Evolutionary conservation across 2,329 filamentous ascomycete species (phyloP).

Genomic region (Trichoderma sp.): DNA sequence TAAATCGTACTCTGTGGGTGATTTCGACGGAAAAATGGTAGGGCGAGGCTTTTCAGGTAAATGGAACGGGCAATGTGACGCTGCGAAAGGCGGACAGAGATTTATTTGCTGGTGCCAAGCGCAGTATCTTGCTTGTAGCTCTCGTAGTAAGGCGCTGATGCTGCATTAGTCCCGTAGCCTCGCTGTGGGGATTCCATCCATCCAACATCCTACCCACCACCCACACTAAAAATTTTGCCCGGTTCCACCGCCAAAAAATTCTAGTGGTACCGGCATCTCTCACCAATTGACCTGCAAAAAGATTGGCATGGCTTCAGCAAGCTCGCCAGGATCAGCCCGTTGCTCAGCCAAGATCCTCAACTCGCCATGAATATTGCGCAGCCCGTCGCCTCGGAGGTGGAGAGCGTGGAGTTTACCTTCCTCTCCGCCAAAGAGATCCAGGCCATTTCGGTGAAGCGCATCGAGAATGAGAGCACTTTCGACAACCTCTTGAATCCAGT

Average conservation of each 20-base stretch:
- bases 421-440: slow-evolving; percentile 81
- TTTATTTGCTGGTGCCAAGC: background rate
- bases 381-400: slow-evolving; percentile 79
- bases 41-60: background rate
- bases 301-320: slow-evolving; percentile 23
- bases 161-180: slow-evolving; percentile 6
- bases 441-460: slow-evolving; percentile 87
- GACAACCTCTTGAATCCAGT: slow-evolving; percentile 88
- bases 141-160: background rate
- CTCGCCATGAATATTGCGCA: slow-evolving; percentile 70
- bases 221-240: slow-evolving; percentile 44
- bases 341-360: slow-evolving; percentile 14
- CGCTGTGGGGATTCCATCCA: slow-evolving; percentile 2
- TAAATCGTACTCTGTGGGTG: background rate
- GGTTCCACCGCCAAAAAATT: slow-evolving; percentile 48
- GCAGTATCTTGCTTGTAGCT: background rate
- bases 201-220: slow-evolving; percentile 3
- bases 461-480: slow-evolving; percentile 92
- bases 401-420: slow-evolving; percentile 86
- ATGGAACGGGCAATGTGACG: background rate
- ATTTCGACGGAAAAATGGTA: background rate
- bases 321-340: slow-evolving; percentile 16
- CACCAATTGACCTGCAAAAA: slow-evolving; percentile 16
- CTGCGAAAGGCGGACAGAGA: slow-evolving; percentile 1
- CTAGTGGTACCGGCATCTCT: slow-evolving; percentile 23